phyloP scores from a whole-genome alignment of 257 asterid species.

The Rhazya stricta region DNA sequence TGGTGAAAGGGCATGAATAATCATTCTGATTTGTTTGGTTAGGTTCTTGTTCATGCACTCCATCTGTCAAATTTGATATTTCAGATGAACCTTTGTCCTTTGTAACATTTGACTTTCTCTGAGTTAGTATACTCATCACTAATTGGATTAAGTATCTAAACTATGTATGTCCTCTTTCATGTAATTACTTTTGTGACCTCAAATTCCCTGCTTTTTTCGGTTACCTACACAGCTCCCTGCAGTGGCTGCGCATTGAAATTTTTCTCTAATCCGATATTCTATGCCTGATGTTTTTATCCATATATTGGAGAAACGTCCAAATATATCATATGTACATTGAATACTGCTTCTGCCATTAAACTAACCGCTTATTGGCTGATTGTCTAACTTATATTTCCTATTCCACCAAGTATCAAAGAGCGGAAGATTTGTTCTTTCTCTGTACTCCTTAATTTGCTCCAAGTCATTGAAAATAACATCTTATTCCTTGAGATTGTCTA shows the following conservation, averaged over 20 bases:
- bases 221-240: neutral
- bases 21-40: constrained; percentile 9
- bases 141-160: constrained; percentile 5
- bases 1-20: constrained; percentile 18
- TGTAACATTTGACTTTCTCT: neutral
- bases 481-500: neutral
- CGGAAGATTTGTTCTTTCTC: neutral
- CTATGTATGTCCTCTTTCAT: neutral
- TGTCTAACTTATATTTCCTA: neutral
- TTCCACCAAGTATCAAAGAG: neutral
- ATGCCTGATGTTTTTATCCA: neutral
- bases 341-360: neutral
- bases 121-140: neutral
- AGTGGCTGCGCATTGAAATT: neutral
- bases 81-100: constrained; percentile 5
- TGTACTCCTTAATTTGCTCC: neutral
- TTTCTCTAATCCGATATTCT: neutral
- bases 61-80: constrained; percentile 8
- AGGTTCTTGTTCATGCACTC: constrained; percentile 6
- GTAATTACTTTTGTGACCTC: neutral
- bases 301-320: neutral
- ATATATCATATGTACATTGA: neutral
- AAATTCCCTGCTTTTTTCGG: neutral
- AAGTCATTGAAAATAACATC: neutral
- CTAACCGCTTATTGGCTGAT: neutral